Conservation (phyloP, 108 stramenopile species). For the Cyclotella atomus region DNA sequence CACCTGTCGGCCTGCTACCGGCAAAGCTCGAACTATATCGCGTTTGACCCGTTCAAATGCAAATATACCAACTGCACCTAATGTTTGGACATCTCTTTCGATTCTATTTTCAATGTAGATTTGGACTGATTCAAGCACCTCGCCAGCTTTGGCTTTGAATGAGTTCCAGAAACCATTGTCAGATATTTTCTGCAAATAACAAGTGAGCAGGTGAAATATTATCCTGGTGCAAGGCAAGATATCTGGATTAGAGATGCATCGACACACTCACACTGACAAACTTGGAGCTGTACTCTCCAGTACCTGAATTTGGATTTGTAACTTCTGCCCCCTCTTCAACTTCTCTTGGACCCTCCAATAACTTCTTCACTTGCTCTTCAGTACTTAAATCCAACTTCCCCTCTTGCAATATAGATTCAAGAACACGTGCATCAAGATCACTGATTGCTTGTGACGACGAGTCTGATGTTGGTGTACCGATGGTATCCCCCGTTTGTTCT, state of each 20-base stretch:
- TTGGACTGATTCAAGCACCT: conserved; percentile 66
- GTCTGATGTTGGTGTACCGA: neutral
- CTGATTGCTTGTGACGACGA: conserved; percentile 28
- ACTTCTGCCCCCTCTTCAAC: conserved; percentile 3
- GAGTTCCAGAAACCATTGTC: conserved; percentile 81
- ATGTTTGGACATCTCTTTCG: conserved; percentile 63
- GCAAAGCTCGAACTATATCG: conserved; percentile 77
- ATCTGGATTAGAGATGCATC: too few relatives aligned
- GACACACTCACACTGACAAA: conserved; percentile 45
- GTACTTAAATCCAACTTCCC: conserved; percentile 70
- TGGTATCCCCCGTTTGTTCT: neutral
- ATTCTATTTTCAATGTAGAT: conserved; percentile 77
- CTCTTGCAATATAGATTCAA: conserved; percentile 69
- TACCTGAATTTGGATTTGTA: conserved; percentile 9
- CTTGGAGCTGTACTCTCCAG: conserved; percentile 39
- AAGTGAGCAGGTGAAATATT: neutral
- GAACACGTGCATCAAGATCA: conserved; percentile 73
- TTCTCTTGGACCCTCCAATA: conserved; percentile 62
- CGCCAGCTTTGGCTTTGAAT: conserved; percentile 59
- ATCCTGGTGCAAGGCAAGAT: too few relatives aligned
- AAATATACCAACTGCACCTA: conserved; percentile 77
- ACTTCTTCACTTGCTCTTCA: conserved; percentile 63
- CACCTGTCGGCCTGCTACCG: conserved; percentile 50
- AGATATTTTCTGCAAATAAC: conserved; percentile 44
- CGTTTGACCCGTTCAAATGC: conserved; percentile 72